Conservation (phyloP, 2,329 filamentous ascomycete genomes). For the Claviceps maximensis region DNA sequence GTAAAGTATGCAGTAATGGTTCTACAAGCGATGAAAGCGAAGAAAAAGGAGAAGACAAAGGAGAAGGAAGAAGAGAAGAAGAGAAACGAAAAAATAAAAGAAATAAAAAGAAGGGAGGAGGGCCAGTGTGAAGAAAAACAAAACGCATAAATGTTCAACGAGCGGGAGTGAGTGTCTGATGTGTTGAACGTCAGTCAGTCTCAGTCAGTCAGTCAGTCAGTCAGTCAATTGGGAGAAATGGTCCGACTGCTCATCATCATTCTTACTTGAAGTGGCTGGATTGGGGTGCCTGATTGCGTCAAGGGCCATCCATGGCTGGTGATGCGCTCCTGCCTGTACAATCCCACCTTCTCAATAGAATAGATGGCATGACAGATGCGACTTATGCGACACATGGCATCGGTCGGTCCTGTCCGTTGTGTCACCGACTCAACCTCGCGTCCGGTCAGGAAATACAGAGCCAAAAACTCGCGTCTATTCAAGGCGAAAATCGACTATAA, state of each 20-base stretch:
- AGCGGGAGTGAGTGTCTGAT: not conserved
- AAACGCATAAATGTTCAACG: not conserved
- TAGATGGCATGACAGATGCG: too few species aligned
- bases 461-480: slow-evolving; percentile 5
- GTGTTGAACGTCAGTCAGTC: not conserved
- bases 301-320: not conserved
- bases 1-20: not conserved
- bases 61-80: too few species aligned
- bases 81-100: not conserved
- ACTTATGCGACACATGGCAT: too few species aligned
- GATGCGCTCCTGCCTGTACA: not conserved
- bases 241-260: not conserved
- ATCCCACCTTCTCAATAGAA: not conserved
- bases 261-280: not conserved
- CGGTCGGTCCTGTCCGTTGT: too few species aligned
- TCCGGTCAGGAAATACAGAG: not conserved
- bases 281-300: not conserved
- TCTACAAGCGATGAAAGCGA: not conserved
- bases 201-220: too few species aligned
- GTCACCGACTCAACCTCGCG: too few species aligned
- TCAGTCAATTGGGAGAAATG: too few species aligned
- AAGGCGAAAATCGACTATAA: slow-evolving; percentile 16
- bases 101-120: not conserved
- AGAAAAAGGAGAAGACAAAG: not conserved
- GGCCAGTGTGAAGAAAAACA: not conserved